Conservation (phyloP, 805 yeast genomes). For the Suhomyces kilbournensis region DNA sequence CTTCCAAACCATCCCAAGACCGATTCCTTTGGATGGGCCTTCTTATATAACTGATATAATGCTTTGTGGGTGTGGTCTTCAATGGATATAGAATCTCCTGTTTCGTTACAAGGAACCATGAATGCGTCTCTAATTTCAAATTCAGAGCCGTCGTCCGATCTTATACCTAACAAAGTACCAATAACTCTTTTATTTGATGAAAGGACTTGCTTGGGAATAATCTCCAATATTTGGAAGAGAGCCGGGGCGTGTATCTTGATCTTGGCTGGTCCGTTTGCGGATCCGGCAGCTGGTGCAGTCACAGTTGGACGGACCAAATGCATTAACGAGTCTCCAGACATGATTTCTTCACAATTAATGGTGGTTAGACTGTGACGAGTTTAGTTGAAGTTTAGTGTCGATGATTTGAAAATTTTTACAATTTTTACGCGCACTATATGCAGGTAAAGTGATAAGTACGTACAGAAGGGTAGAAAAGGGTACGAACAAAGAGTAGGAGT, state of each 20-base stretch:
- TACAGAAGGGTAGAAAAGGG: not conserved
- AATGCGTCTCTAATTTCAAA: slow-evolving; percentile 73
- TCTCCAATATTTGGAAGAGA: slow-evolving; percentile 71
- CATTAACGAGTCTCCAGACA: slow-evolving; percentile 34
- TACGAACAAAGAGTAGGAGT: no score
- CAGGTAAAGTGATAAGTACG: not conserved
- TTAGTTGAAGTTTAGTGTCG: not conserved
- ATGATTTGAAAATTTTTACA: slow-evolving; percentile 1
- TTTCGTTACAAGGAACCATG: slow-evolving; percentile 77
- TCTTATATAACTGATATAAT: slow-evolving; percentile 67
- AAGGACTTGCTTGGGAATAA: slow-evolving; percentile 52
- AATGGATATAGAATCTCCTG: slow-evolving; percentile 68
- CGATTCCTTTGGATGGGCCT: slow-evolving; percentile 72
- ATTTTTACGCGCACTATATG: not conserved
- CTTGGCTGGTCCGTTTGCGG: slow-evolving; percentile 47
- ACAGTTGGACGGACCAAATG: slow-evolving; percentile 51
- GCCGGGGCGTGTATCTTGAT: slow-evolving; percentile 68
- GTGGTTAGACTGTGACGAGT: not conserved
- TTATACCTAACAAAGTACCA: slow-evolving; percentile 77
- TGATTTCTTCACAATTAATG: slow-evolving; percentile 4
- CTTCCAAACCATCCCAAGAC: slow-evolving; percentile 85
- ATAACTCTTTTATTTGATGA: slow-evolving; percentile 54
- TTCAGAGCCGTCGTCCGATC: slow-evolving; percentile 80
- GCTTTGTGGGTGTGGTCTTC: slow-evolving; percentile 74
- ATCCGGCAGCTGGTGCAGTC: slow-evolving; percentile 43